These are phyloP conservation scores for Ganoderma lucidum DNA, from an alignment of 1,284 basidiomycete genomes.

Conservation along the genomic window DNA sequence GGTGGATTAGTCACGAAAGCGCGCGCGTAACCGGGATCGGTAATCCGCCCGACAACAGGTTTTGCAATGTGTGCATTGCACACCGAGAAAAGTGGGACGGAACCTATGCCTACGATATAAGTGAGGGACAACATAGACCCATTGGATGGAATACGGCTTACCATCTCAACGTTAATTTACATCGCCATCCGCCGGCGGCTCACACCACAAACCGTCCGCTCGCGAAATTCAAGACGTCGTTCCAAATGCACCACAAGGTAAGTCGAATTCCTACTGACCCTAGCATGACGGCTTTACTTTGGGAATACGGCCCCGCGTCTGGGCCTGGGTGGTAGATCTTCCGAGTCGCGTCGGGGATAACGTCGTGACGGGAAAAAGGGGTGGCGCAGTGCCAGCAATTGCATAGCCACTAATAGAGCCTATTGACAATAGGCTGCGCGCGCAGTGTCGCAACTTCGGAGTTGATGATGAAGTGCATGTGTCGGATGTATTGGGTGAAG, in stretches of 20 bases:
- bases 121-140: background rate
- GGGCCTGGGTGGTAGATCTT: background rate
- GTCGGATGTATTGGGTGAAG: background rate
- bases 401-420: conserved; percentile 5
- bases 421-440: background rate
- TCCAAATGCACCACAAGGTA: background rate
- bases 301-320: background rate
- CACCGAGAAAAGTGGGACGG: conserved; percentile 3
- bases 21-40: background rate
- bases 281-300: background rate
- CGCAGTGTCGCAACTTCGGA: conserved; percentile 6
- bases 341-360: background rate
- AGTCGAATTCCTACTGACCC: background rate
- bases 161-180: background rate
- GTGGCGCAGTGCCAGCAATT: background rate
- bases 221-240: background rate
- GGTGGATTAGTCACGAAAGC: conserved; percentile 8
- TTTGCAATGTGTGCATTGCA: conserved; percentile 1
- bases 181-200: background rate
- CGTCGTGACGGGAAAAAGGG: background rate
- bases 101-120: background rate
- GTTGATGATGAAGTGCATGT: background rate
- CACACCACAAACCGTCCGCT: background rate
- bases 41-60: background rate
- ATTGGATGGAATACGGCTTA: conserved; percentile 9